Conservation (phyloP, 225 moss, liverwort and hornwort genomes). For the Marchantia paleacea region DNA sequence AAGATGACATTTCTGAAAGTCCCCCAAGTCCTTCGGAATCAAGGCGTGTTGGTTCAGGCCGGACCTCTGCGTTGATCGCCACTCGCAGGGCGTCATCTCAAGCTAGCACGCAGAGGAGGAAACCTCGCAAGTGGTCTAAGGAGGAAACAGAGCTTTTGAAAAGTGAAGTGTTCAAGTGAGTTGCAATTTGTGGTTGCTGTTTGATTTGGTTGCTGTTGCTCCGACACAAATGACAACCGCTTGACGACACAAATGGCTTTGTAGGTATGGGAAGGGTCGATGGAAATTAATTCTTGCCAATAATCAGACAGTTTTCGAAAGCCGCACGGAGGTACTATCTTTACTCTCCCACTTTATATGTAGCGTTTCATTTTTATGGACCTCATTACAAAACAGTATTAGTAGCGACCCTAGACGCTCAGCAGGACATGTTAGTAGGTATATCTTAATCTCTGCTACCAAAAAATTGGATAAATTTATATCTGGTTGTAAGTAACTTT, state of each 20-base stretch:
- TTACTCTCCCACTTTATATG: background rate
- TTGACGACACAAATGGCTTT: background rate
- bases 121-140: slow-evolving; percentile 59
- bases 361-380: background rate
- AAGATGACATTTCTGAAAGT: slow-evolving; percentile 46
- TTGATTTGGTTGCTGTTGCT: background rate
- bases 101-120: slow-evolving; percentile 33
- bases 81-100: background rate
- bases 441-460: no score
- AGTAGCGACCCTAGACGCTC: no score
- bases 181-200: background rate
- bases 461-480: no score
- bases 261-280: slow-evolving; percentile 67
- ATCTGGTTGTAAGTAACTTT: no score
- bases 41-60: slow-evolving; percentile 24
- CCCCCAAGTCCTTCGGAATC: slow-evolving; percentile 54
- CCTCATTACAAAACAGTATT: background rate
- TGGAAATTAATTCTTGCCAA: slow-evolving; percentile 66
- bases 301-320: slow-evolving; percentile 39
- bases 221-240: no score
- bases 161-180: slow-evolving; percentile 52
- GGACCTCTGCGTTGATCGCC: slow-evolving; percentile 19
- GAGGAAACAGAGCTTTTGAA: slow-evolving; percentile 63
- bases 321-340: slow-evolving; percentile 60
- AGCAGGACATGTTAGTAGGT: no score